Conservation (phyloP, 495 filamentous ascomycete genomes). For the Aspergillus funiculosus region DNA sequence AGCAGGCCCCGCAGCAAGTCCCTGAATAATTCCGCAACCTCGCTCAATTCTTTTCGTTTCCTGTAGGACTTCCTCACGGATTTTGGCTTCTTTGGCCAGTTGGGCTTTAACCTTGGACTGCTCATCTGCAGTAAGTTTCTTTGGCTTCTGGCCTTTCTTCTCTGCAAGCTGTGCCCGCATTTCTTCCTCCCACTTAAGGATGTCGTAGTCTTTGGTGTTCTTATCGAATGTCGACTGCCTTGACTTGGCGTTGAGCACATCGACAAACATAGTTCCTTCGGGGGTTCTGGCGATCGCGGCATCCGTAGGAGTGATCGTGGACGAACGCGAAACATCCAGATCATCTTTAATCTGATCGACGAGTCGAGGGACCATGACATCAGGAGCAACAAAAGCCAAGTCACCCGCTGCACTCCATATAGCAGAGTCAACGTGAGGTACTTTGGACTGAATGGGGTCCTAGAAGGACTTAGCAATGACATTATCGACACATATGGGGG, state of each 20-base stretch:
- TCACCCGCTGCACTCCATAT: conserved; percentile 79
- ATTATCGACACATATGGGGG: background rate
- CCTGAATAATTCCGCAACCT: conserved; percentile 77
- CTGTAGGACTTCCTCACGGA: conserved; percentile 61
- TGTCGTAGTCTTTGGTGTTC: conserved; percentile 88
- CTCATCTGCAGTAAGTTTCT: conserved; percentile 86
- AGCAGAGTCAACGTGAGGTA: conserved; percentile 53
- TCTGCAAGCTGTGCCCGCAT: conserved; percentile 79
- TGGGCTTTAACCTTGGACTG: conserved; percentile 86
- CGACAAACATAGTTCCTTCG: conserved; percentile 80
- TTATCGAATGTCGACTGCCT: conserved; percentile 67
- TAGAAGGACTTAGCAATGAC: conserved; percentile 2
- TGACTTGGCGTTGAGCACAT: conserved; percentile 76
- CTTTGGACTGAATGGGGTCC: conserved; percentile 37
- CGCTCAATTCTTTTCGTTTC: conserved; percentile 64
- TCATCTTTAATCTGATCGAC: conserved; percentile 66
- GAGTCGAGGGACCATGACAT: conserved; percentile 67
- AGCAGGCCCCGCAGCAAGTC: conserved; percentile 77
- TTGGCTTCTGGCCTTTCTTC: conserved; percentile 84
- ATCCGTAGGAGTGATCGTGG: conserved; percentile 72
- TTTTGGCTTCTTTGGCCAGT: conserved; percentile 74
- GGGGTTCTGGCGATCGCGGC: conserved; percentile 86
- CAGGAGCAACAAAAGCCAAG: conserved; percentile 87
- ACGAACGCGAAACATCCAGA: conserved; percentile 58
- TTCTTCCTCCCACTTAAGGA: conserved; percentile 93